Evolutionary conservation across 177 flowering plant genomes (phyloP), one percentile per base, ranked within the genome.

Genomic region (Tripterygium wilfordii): DNA sequence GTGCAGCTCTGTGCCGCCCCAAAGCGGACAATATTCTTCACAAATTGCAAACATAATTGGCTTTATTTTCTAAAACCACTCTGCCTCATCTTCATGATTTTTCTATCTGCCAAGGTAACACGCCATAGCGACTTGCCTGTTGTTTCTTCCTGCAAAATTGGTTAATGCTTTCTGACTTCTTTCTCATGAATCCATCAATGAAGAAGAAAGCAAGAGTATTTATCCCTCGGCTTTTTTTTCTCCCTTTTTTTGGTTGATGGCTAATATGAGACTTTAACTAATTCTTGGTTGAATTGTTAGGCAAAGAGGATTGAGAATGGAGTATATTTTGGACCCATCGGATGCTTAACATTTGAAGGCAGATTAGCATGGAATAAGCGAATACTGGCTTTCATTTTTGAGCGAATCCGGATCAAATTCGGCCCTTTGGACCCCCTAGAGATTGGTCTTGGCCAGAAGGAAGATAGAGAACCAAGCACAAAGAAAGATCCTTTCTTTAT

Each of bases 281-380:
- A 1, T 48, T 6, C 8, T 49, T 20, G 12, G 2, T 19, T 63
- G 24, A 20, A 41, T 64, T 65, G 1, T 41, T 73, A 92, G 98
- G 98, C 55, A 42, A 88, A 63, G 68, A 77, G 83, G 66, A 92
- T 88, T 18, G 95, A 92, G 58, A 92, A 92, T 58, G 98, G 98
- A 22, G 81, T 88, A 8, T 92, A 61, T 61, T 70, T 92, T 41
- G 98, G 98, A 5, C 82, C 94, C 10, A 27, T 91, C 42, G 96
- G 96, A 40, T 48, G 53, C 58, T 58, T 91, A 48, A 80, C 88
- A 23, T 91, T 91, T 64, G 95, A 92, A 67, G 96, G 96, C 32
- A 68, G 74, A 51, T 65, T 92, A 45, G 75, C 95, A 52, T 91
- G 98, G 98, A 83, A 83, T 61, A 84, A 72, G 15, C 76, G 79